phyloP scores from a whole-genome alignment of 371 early-diverging fungal species.

The Mortierella sp. region DNA sequence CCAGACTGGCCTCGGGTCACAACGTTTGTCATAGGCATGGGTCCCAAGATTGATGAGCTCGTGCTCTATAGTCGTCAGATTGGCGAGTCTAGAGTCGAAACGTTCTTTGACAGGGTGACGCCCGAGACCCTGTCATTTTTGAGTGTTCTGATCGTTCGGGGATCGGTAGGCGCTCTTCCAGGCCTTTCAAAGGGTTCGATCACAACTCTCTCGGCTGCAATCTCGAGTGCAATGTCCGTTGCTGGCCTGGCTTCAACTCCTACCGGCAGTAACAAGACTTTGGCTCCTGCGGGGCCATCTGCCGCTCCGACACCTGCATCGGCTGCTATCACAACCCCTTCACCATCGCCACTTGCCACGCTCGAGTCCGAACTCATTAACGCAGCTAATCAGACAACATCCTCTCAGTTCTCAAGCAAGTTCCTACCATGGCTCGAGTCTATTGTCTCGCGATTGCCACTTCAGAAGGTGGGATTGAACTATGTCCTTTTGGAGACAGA shows the following conservation, averaged over 20 bases:
- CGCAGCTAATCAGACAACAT: neutral
- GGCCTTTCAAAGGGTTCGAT: neutral
- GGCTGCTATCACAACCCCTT: neutral
- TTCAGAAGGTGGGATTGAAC: constrained; percentile 20
- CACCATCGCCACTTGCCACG: neutral
- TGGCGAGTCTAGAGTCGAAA: neutral
- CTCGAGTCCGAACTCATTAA: too few relatives aligned
- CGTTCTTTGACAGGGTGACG: constrained; percentile 8
- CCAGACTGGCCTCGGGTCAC: constrained; percentile 12
- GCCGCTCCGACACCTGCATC: too few relatives aligned
- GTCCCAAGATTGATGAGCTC: constrained; percentile 12
- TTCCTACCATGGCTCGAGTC: constrained; percentile 20
- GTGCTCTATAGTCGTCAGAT: constrained; percentile 7
- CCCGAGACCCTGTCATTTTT: constrained; percentile 7
- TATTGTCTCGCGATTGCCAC: constrained; percentile 9
- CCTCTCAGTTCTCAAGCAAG: constrained; percentile 4
- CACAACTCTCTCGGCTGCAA: neutral
- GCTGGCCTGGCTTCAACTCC: neutral
- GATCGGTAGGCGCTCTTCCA: neutral
- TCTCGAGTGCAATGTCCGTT: constrained; percentile 1
- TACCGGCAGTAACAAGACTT: too few relatives aligned
- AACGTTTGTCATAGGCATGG: constrained; percentile 2
- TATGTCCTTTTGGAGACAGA: constrained; percentile 5
- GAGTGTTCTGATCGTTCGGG: constrained; percentile 9
- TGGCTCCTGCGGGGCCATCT: too few relatives aligned